Base-by-base conservation (phyloP, 1,284 basidiomycete genomes). In the Leccinum solheimii region DNA sequence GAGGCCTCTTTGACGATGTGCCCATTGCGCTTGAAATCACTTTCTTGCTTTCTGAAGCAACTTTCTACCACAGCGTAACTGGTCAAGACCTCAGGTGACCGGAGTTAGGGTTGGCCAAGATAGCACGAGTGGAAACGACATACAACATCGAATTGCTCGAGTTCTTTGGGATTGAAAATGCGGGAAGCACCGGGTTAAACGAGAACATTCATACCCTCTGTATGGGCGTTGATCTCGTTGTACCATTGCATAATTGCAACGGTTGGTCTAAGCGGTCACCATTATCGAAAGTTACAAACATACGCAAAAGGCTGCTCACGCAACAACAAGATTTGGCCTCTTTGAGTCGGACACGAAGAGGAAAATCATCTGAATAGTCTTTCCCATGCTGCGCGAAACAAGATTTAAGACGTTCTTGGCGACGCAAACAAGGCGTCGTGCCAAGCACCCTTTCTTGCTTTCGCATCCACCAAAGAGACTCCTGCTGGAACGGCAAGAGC, bases 241-340 rank as follows among this genome's bases (percentile, higher is more conserved):
- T 88, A 87, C 97, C 97, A 99, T 79, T 99, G 97, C 89, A 99
- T 96, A 66, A 99, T 88, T 26, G 97, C 97, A 55, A 98, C 97
- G 3, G 95, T 97, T 2, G 94, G 94, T 21, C 91, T 92, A 60
- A 0, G 56, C 26, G 36, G 32, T 43, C 38, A 56, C 16, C 48
- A 57, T 45, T 21, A 58, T 65, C 50, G 59, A 56, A 32, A 51
- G 26, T 32, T 4, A 45, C 4, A 1, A 52, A 48, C 57, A 59
- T 11, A 32, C 13, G 30, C 34, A 14, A 30, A 48, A 49, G 62
- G 27, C 36, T 11, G 81, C 88, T 64, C 76, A 92, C 85, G 97
- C 97, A 36, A 99, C 84, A 21, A 99, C 94, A 9, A 99, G 83
- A 61, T 94, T 96, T 1, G 95, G 95, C 73, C 86, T 91, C 65